Percentiles rank a stretch among this genome's conserved stretches.
phyloP scores from a whole-genome alignment of 169 alveolate genomes.

The Eimeria falciformis region DNA sequence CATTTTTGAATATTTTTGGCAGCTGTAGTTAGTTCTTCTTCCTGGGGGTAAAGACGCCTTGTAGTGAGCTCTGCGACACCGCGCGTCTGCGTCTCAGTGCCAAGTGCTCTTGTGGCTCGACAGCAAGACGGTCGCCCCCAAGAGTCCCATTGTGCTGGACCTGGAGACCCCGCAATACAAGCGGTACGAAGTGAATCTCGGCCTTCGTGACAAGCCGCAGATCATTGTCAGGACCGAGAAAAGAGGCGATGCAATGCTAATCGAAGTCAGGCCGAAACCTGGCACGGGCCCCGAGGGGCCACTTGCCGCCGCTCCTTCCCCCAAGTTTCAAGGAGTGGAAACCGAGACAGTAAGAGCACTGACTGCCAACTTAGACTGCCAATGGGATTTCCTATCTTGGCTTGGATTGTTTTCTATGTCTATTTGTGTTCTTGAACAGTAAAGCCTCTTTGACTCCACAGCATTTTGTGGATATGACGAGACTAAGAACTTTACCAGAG shows the following conservation, averaged over 20 bases:
- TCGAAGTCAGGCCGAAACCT: constrained; percentile 78
- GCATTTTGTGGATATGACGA: neutral
- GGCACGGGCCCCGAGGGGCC: constrained; percentile 67
- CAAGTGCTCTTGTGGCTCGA: constrained; percentile 86
- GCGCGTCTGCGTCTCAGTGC: constrained; percentile 41
- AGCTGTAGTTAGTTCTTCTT: too few species aligned
- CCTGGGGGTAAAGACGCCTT: too few species aligned
- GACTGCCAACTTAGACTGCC: neutral
- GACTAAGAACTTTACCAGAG: neutral
- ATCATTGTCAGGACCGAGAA: constrained; percentile 81
- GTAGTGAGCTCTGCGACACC: too few species aligned
- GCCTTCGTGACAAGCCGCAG: constrained; percentile 70
- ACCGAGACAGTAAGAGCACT: constrained; percentile 18
- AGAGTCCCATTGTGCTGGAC: constrained; percentile 85
- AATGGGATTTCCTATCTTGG: too few species aligned
- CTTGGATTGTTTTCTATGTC: too few species aligned
- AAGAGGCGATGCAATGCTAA: constrained; percentile 81
- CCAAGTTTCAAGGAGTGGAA: constrained; percentile 28
- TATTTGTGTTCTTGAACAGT: neutral
- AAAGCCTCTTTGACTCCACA: neutral
- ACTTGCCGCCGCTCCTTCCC: constrained; percentile 3
- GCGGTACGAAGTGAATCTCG: constrained; percentile 76
- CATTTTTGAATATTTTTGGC: too few species aligned
- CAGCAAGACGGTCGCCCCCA: constrained; percentile 87
- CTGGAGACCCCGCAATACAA: constrained; percentile 79